Evolutionary conservation across 768 basidiomycete genomes (phyloP).

Genomic region (Paxillus rubicundulus): DNA sequence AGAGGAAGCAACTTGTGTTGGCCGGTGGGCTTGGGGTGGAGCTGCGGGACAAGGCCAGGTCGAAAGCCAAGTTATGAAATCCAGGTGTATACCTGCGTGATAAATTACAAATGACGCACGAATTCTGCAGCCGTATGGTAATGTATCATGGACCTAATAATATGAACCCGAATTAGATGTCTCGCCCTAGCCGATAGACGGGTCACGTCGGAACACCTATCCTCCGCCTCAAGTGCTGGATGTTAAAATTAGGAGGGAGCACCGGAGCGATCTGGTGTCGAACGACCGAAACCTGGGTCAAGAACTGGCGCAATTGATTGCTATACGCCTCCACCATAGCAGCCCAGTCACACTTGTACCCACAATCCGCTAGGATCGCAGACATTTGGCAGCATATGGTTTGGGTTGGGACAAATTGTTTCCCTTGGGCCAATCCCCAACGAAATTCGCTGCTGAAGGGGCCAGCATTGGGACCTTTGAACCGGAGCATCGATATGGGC

Average conservation of each 20-base stretch:
- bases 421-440: constrained; percentile 26
- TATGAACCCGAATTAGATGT: too few relatives aligned
- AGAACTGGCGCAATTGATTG: constrained; percentile 28
- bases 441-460: constrained; percentile 28
- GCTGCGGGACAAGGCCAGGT: constrained; percentile 17
- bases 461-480: constrained; percentile 31
- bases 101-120: constrained; percentile 6
- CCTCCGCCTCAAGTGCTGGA: constrained; percentile 31
- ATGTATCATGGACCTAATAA: not conserved
- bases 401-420: constrained; percentile 26
- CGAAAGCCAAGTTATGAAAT: constrained; percentile 26
- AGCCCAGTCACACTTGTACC: constrained; percentile 28
- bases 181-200: too few relatives aligned
- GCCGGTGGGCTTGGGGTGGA: constrained; percentile 50
- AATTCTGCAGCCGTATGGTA: not conserved
- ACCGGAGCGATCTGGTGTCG: constrained; percentile 31
- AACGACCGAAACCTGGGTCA: constrained; percentile 30
- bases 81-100: not conserved
- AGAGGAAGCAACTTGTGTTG: constrained; percentile 38
- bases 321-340: constrained; percentile 29
- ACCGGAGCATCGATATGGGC: constrained; percentile 22
- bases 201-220: constrained; percentile 19
- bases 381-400: constrained; percentile 19
- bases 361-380: constrained; percentile 25
- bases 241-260: constrained; percentile 31